phyloP scores from a whole-genome alignment of 75 land plant species.

The Cunninghamia lanceolata region DNA sequence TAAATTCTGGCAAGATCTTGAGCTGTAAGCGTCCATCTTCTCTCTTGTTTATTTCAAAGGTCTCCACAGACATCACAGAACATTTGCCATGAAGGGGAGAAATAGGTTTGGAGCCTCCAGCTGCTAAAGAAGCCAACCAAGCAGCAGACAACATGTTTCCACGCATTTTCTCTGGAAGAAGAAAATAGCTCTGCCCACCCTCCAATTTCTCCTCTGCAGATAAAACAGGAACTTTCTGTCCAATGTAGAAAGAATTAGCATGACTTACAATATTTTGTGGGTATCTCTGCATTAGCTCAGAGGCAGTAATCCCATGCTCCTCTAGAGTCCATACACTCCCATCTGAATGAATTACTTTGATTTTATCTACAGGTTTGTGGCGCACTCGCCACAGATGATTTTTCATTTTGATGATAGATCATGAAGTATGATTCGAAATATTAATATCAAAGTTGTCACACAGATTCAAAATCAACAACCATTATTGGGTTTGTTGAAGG shows the following conservation, averaged over 20 bases:
- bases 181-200: not conserved
- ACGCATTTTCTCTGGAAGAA: not conserved
- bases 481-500: too few species aligned
- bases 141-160: not conserved
- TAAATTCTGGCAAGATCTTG: constrained; percentile 53
- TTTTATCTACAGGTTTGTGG: too few species aligned
- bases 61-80: too few species aligned
- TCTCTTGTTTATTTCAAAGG: not conserved
- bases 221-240: not conserved
- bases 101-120: too few species aligned
- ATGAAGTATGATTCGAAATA: too few species aligned
- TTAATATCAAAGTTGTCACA: too few species aligned
- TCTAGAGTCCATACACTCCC: not conserved
- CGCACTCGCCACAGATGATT: too few species aligned
- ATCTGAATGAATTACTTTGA: not conserved
- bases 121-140: too few species aligned
- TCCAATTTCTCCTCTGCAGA: not conserved
- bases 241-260: not conserved
- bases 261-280: not conserved
- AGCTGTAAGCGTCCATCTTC: constrained; percentile 35
- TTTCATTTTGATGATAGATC: too few species aligned
- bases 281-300: not conserved
- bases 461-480: too few species aligned
- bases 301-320: not conserved
- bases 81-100: too few species aligned